Evolutionary conservation across 176 grass and related monocot species (phyloP).

Genomic region (Aegilops tauschii): DNA sequence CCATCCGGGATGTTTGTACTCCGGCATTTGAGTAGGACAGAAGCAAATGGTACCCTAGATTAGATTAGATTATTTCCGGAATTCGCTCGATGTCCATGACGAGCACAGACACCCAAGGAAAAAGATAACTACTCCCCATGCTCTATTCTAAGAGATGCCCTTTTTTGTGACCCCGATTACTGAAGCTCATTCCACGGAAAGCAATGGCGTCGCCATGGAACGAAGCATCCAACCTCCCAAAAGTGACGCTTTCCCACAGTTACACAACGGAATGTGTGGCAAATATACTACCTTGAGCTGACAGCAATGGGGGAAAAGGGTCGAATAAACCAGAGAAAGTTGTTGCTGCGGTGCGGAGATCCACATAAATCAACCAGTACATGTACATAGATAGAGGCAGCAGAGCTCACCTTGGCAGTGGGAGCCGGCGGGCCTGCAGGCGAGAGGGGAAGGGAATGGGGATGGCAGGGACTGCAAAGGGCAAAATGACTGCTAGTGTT

Average conservation of each 20-base stretch:
- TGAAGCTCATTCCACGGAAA: background rate
- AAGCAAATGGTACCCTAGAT: background rate
- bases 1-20: background rate
- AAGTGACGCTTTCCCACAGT: background rate
- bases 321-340: background rate
- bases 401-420: conserved; percentile 13
- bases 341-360: conserved; percentile 3
- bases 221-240: background rate
- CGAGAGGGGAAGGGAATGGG: background rate
- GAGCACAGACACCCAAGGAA: background rate
- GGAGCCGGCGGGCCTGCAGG: background rate
- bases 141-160: too few species aligned
- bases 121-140: background rate
- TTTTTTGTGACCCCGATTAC: background rate
- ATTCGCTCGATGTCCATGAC: background rate
- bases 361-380: background rate
- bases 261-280: background rate
- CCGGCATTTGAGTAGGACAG: background rate
- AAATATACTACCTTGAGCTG: background rate
- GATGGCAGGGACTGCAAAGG: conserved; percentile 8
- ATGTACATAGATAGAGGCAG: background rate
- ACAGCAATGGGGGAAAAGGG: conserved; percentile 18
- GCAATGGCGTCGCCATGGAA: background rate
- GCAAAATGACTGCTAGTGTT: background rate
- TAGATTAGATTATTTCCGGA: background rate